Evolutionary conservation across 345 rosid species (phyloP).

Genomic region (Barbarea vulgaris): DNA sequence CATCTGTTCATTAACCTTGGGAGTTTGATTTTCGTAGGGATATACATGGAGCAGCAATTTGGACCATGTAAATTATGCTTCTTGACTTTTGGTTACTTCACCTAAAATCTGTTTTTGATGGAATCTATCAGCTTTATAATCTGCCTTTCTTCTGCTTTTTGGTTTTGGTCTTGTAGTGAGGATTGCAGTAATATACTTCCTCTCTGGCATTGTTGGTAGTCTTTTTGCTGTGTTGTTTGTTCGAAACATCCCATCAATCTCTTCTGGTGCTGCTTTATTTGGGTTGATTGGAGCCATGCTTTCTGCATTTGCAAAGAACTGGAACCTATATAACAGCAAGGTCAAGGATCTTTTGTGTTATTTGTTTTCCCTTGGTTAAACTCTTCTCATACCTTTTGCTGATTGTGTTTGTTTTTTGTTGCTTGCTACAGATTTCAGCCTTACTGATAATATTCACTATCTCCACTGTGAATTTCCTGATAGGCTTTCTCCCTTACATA

Average conservation of each 20-base stretch:
- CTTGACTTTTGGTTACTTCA: neutral
- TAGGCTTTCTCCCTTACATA: constrained; percentile 75
- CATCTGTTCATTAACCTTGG: constrained; percentile 76
- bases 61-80: constrained; percentile 58
- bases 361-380: neutral
- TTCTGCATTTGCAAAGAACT: constrained; percentile 65
- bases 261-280: constrained; percentile 67
- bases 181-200: constrained; percentile 63
- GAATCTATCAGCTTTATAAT: constrained; percentile 1
- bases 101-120: neutral
- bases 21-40: constrained; percentile 65
- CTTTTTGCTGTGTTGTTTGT: constrained; percentile 63
- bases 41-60: constrained; percentile 79
- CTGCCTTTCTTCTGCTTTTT: constrained; percentile 6
- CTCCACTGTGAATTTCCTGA: constrained; percentile 53
- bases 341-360: constrained; percentile 43
- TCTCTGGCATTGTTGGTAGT: constrained; percentile 70
- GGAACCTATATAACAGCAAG: constrained; percentile 68
- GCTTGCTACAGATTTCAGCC: constrained; percentile 63
- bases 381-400: constrained; percentile 14
- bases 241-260: constrained; percentile 62
- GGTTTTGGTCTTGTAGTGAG: constrained; percentile 55
- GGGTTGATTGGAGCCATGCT: constrained; percentile 85
- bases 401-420: neutral
- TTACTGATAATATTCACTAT: constrained; percentile 50